Evolutionary conservation across 768 basidiomycete genomes (phyloP).

Genomic region (Boletus speciosus): DNA sequence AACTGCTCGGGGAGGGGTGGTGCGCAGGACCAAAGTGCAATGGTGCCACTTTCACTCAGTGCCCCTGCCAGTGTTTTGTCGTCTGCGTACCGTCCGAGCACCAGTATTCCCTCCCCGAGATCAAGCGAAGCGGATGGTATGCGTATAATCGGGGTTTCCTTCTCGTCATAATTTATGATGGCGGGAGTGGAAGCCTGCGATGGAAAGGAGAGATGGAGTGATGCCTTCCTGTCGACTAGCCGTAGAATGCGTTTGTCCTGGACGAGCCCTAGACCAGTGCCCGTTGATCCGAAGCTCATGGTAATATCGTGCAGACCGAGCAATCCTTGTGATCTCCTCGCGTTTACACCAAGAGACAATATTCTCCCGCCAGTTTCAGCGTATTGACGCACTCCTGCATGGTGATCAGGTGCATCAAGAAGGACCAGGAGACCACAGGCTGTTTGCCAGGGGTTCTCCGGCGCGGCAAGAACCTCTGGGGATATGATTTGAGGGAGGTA

Average conservation of each 20-base stretch:
- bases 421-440: slow-evolving; percentile 79
- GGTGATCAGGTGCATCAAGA: slow-evolving; percentile 50
- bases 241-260: slow-evolving; percentile 25
- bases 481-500: slow-evolving; percentile 77
- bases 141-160: slow-evolving; percentile 4
- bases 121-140: slow-evolving; percentile 16
- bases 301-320: slow-evolving; percentile 34
- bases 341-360: slow-evolving; percentile 61
- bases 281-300: slow-evolving; percentile 39
- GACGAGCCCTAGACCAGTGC: slow-evolving; percentile 32
- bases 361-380: slow-evolving; percentile 68
- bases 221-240: slow-evolving; percentile 19
- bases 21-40: slow-evolving; percentile 31
- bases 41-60: slow-evolving; percentile 20
- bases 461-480: slow-evolving; percentile 50
- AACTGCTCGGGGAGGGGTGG: slow-evolving; percentile 24
- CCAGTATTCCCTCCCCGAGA: slow-evolving; percentile 11
- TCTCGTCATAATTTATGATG: slow-evolving; percentile 6
- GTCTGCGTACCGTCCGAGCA: slow-evolving; percentile 19
- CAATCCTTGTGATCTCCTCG: slow-evolving; percentile 45
- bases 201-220: slow-evolving; percentile 28
- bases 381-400: slow-evolving; percentile 52
- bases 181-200: slow-evolving; percentile 8
- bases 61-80: slow-evolving; percentile 22
- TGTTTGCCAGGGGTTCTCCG: slow-evolving; percentile 70